Base-by-base conservation (phyloP, 805 yeast genomes). In the Cyberlindnera subsufficiens region DNA sequence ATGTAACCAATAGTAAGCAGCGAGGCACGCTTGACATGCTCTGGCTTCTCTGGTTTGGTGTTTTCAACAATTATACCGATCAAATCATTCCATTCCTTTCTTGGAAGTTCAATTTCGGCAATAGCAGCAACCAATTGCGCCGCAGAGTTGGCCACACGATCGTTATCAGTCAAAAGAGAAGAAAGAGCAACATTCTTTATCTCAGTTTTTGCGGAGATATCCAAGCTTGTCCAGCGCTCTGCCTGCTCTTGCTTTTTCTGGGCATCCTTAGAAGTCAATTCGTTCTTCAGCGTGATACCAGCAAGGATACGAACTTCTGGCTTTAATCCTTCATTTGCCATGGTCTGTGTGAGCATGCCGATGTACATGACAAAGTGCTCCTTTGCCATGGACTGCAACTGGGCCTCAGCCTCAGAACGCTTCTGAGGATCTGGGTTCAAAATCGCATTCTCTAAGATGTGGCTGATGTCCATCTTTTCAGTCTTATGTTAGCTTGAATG, bases 121-220 rank as follows among this genome's bases (percentile, higher is more conserved):
- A 93, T 86, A 10, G 97, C 95, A 30, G 98, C 96, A 40, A 93
- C 91, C 51, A 91, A 72, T 69, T 91, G 97, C 19, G 99, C 96
- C 20, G 91, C 83, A 25, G 96, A 75, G 44, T 81, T 79, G 29
- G 95, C 93, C 43, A 91, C 96, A 56, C 87, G 77, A 50, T 78
- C 85, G 54, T 80, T 78, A n/a, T 68, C 60, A 15, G 86, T 72
- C 43, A 82, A 61, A 43, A 93, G 75, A 3, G 90, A 77, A 35
- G 67, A 65, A 39, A 91, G 63, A 0, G 88, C 74, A 27, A 74
- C 70, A 36, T 73, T 70, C 67, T 87, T 89, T 59, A 91, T 82
- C 49, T 77, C 76, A 8, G 66, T 57, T 63, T 80, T 86, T 27
- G 77, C 68, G 5, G 66, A 70, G 3, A 56, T 59, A 42, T 78